Base-by-base conservation (phyloP, 2,329 filamentous ascomycete species). In the Metarhizium rileyi region DNA sequence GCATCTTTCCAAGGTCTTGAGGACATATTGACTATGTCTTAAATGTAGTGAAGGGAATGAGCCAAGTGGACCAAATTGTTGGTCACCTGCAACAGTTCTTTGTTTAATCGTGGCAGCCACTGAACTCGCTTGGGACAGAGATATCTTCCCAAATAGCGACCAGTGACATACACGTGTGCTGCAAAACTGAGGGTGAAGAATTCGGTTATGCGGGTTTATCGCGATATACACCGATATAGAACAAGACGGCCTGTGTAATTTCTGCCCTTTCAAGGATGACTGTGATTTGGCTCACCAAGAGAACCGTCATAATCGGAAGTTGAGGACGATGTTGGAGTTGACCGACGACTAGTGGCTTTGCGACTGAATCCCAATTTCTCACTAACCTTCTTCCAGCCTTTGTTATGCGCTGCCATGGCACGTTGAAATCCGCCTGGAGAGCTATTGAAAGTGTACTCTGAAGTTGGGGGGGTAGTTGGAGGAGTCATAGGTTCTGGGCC, bases 401-500 rank as follows among this genome's bases (percentile, higher is more conserved):
- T 80, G 55, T 67, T 77, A 58, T 77, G 74, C 2, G 74, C 74
- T 33, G 73, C 73, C 46, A 79, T 70, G 14, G 76, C 76, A 50
- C 75, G 71, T 45, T 79, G 75, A 22, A 80, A 64, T 14, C 72
- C 70, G n/a, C 71, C 74, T 0, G 76, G 75, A 5, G 77, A 77
- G 1, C 72, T 64, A 53, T 67, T 68, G 54, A 78, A 76, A 3
- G 67, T 63, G 67, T 74, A 80, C 53, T 83, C 77, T 0, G 78
- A 75, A 1, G 76, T 78, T 0, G 85, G 84, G 30, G 86, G 84
- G 3, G 83, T 87, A 2, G 78, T 87, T 1, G 86, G 86, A 0
- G 86, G 86, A 3, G 86, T 90, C 72, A 88, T 83, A 3, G 76
- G 84, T 60, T 84, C 83, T 52, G 73, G 69, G 25, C 68, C 63